phyloP scores from a whole-genome alignment of 495 filamentous ascomycete species.

The Penicillium steckii region DNA sequence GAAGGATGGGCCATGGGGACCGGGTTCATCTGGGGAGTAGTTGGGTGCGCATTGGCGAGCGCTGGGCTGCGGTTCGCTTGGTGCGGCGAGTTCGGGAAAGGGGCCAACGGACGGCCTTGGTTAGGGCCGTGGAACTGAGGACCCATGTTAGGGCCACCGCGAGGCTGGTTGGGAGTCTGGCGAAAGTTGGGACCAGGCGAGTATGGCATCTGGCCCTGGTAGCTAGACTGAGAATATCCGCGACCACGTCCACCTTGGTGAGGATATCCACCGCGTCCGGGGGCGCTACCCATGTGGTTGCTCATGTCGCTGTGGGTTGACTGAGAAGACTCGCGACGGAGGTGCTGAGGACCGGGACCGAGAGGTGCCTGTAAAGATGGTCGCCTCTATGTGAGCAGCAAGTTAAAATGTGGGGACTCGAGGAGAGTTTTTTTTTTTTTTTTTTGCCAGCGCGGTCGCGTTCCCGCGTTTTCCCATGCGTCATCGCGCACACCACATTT shows the following conservation, averaged over 20 bases:
- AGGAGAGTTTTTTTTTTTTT: neutral
- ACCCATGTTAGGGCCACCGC: constrained; percentile 60
- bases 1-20: constrained; percentile 56
- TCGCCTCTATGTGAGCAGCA: constrained; percentile 52
- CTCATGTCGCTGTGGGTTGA: constrained; percentile 75
- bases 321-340: constrained; percentile 79
- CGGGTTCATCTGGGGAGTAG: constrained; percentile 66
- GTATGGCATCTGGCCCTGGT: constrained; percentile 64
- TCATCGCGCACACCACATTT: constrained; percentile 4
- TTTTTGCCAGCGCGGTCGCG: constrained; percentile 11
- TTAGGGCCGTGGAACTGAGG: constrained; percentile 59
- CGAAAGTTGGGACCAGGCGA: constrained; percentile 63
- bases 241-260: constrained; percentile 66
- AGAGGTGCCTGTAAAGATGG: constrained; percentile 57
- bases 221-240: constrained; percentile 57
- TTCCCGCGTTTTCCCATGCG: constrained; percentile 2
- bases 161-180: constrained; percentile 58
- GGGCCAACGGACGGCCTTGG: constrained; percentile 53
- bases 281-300: constrained; percentile 52
- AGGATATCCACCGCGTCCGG: constrained; percentile 54
- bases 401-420: constrained; percentile 9
- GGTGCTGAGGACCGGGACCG: constrained; percentile 66
- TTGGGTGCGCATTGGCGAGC: constrained; percentile 62
- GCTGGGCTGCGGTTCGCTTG: constrained; percentile 71
- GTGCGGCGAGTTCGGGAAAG: constrained; percentile 66